Conservation (phyloP, 345 rosid species). For the Angophora floribunda region DNA sequence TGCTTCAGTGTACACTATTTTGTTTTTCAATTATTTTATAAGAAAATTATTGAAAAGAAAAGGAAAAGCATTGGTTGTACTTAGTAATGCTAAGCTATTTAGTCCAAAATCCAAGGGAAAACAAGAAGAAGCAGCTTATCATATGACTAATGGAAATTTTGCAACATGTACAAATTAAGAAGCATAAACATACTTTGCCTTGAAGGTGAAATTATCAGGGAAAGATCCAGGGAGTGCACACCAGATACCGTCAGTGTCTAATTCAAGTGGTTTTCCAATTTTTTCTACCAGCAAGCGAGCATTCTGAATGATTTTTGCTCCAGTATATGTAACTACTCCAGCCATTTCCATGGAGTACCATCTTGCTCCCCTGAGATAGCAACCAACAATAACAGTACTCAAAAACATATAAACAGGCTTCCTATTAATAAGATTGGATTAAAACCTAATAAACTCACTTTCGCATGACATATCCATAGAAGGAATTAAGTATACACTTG, state of each 20-base stretch:
- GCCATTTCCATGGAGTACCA: constrained; percentile 99
- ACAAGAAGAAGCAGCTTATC: background rate
- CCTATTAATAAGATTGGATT: background rate
- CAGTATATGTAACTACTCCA: constrained; percentile 97
- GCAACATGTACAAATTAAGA: background rate
- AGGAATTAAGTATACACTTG: constrained; percentile 93
- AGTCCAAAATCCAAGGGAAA: background rate
- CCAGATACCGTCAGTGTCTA: constrained; percentile 99
- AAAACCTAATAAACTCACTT: constrained; percentile 47
- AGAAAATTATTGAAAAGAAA: background rate
- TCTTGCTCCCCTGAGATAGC: constrained; percentile 80
- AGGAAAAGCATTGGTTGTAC: background rate
- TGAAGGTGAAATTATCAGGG: constrained; percentile 92
- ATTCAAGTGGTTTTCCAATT: constrained; percentile 97
- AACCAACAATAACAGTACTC: background rate
- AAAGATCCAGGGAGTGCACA: constrained; percentile 91
- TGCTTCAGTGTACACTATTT: background rate
- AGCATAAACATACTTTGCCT: constrained; percentile 58
- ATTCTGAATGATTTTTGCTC: constrained; percentile 97
- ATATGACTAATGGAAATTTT: background rate
- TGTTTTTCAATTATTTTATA: background rate
- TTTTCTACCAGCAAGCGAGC: constrained; percentile 88
- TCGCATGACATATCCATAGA: constrained; percentile 99
- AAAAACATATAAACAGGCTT: background rate
- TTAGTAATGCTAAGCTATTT: background rate